These are phyloP conservation scores for Oryza glumipatula DNA, from an alignment of 176 grass and related monocot species.

Conservation along the genomic window DNA sequence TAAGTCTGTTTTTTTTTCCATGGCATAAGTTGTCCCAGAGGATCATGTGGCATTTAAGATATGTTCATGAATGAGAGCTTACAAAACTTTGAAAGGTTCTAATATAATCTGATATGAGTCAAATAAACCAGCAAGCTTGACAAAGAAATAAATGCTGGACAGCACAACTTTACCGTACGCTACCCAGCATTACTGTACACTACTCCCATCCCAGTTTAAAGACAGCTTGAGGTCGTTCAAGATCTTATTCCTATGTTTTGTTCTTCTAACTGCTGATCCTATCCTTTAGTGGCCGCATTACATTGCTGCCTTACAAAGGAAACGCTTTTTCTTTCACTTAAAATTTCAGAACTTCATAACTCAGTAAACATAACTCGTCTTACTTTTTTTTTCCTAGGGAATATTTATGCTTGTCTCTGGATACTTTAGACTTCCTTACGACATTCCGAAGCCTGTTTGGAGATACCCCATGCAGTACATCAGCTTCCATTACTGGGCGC, in stretches of 20 bases:
- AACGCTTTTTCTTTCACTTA: not conserved
- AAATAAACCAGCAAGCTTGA: slow-evolving; percentile 19
- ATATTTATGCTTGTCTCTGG: slow-evolving; percentile 99
- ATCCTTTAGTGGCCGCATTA: not conserved
- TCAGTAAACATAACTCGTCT: slow-evolving; percentile 20
- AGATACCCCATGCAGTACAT: slow-evolving; percentile 98
- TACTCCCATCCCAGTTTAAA: slow-evolving; percentile 1
- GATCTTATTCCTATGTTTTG: not conserved
- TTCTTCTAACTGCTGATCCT: not conserved
- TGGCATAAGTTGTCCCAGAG: not conserved
- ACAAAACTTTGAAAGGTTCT: not conserved
- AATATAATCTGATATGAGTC: not conserved
- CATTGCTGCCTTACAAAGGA: not conserved
- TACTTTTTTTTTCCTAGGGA: slow-evolving; percentile 59
- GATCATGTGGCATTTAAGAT: slow-evolving; percentile 31
- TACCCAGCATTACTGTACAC: slow-evolving; percentile 4
- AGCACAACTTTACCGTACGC: not conserved
- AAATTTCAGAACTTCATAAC: not conserved
- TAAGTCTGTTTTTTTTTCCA: not conserved
- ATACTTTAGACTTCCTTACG: slow-evolving; percentile 89
- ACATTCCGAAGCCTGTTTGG: slow-evolving; percentile 96
- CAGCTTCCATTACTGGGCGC: slow-evolving; percentile 98
- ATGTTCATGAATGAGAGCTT: slow-evolving; percentile 2
- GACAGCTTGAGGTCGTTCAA: not conserved
- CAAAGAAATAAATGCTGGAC: not conserved